These are phyloP conservation scores for Zea luxurians DNA, from an alignment of 176 grass and related monocot species.

Conservation along the genomic window DNA sequence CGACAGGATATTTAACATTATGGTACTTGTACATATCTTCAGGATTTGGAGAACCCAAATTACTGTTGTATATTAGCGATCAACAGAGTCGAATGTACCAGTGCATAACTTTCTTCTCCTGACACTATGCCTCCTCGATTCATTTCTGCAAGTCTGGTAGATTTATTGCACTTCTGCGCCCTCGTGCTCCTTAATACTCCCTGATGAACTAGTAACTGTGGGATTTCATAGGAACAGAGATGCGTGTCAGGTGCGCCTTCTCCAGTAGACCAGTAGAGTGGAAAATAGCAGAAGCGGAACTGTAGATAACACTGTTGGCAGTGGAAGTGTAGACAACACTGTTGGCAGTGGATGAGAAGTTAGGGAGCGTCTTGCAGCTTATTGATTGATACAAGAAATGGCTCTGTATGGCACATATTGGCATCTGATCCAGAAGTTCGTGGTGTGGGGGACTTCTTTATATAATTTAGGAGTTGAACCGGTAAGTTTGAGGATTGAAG, in stretches of 20 bases:
- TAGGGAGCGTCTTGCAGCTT: not conserved
- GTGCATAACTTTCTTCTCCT: constrained; percentile 27
- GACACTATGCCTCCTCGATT: constrained; percentile 19
- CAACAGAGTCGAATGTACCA: constrained; percentile 35
- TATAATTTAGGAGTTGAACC: not conserved
- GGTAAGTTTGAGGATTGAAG: too few species aligned
- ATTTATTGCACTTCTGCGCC: not conserved
- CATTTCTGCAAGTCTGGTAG: not conserved
- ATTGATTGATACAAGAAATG: not conserved
- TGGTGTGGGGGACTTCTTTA: not conserved
- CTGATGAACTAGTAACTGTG: not conserved
- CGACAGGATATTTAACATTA: constrained; percentile 46
- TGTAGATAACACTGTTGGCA: too few species aligned
- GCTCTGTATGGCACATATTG: not conserved
- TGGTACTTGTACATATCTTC: constrained; percentile 46
- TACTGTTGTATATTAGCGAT: constrained; percentile 47
- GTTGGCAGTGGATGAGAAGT: too few species aligned
- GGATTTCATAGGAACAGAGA: not conserved
- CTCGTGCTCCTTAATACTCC: not conserved
- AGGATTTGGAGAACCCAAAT: constrained; percentile 37
- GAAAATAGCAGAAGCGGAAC: too few species aligned
- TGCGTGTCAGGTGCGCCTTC: not conserved
- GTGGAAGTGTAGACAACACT: too few species aligned
- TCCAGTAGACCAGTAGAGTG: too few species aligned
- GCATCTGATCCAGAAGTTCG: too few species aligned